A percentile compares a stretch with the other conserved stretches of the same genome.
phyloP scores from a whole-genome alignment of 208 protist genomes.

The Trypanosoma boissoni region DNA sequence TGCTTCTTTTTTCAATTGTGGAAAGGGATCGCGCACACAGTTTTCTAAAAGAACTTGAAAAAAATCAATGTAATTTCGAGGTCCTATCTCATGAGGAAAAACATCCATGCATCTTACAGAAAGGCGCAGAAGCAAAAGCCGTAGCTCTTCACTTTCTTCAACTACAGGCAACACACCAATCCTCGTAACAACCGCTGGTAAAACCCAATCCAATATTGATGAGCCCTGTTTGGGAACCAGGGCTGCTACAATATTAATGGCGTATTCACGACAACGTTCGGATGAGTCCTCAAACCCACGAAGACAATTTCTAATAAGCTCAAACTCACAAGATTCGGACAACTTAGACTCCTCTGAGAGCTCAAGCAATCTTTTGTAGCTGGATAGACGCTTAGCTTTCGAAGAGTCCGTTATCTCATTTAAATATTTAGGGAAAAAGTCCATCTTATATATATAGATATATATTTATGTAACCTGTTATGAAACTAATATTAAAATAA shows the following conservation, averaged over 20 bases:
- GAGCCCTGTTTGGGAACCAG: constrained; percentile 46
- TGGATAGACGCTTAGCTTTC: constrained; percentile 60
- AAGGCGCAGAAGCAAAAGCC: constrained; percentile 66
- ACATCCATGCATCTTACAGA: constrained; percentile 62
- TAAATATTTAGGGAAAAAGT: constrained; percentile 64
- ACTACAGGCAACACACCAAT: constrained; percentile 68
- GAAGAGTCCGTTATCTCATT: constrained; percentile 72
- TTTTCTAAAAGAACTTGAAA: constrained; percentile 85
- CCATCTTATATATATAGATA: too few relatives aligned
- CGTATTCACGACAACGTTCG: constrained; percentile 75
- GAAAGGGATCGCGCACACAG: constrained; percentile 74
- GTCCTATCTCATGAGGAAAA: constrained; percentile 87
- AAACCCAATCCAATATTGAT: constrained; percentile 80
- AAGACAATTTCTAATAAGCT: constrained; percentile 56
- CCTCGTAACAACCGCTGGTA: constrained; percentile 81
- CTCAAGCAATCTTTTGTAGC: constrained; percentile 59
- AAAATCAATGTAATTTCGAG: constrained; percentile 87
- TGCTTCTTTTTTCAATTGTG: constrained; percentile 83
- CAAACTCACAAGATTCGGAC: constrained; percentile 41
- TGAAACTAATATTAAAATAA: too few relatives aligned
- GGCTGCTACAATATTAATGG: constrained; percentile 42
- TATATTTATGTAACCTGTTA: too few relatives aligned
- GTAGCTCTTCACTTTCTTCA: constrained; percentile 83
- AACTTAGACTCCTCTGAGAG: constrained; percentile 23
- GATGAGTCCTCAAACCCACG: constrained; percentile 74